phyloP scores from a whole-genome alignment of 805 yeast species.

The Sungouiozyma ichnusensis region DNA sequence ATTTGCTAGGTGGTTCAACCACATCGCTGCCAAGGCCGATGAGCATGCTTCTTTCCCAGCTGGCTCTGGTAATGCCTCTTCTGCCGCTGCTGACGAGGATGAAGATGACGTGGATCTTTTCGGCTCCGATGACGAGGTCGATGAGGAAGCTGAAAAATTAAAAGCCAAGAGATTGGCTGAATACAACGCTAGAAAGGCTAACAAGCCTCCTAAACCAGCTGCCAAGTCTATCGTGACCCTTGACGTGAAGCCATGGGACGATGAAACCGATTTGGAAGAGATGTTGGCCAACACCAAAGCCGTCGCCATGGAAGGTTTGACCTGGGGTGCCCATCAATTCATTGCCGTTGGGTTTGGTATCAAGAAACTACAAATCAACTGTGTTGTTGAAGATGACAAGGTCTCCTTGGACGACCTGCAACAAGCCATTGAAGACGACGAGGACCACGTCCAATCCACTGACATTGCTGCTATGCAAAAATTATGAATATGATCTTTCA shows the following conservation, averaged over 20 bases:
- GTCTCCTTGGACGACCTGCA: conserved; percentile 89
- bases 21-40: conserved; percentile 85
- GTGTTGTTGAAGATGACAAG: conserved; percentile 94
- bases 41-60: conserved; percentile 79
- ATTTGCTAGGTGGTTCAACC: conserved; percentile 97
- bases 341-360: conserved; percentile 99
- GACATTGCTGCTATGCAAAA: conserved; percentile 98
- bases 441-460: conserved; percentile 98
- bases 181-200: conserved; percentile 95
- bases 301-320: conserved; percentile 83
- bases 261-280: conserved; percentile 91
- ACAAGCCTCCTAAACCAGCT: conserved; percentile 95
- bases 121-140: conserved; percentile 90
- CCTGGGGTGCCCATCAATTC: conserved; percentile 97
- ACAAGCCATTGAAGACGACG: conserved; percentile 68
- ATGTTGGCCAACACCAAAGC: conserved; percentile 78
- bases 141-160: conserved; percentile 93
- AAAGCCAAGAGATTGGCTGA: conserved; percentile 97
- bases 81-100: conserved; percentile 49
- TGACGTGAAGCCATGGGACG: conserved; percentile 99
- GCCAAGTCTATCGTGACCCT: conserved; percentile 95
- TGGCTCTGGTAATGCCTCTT: conserved; percentile 45
- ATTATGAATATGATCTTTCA: conserved; percentile 47
- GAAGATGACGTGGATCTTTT: conserved; percentile 93
- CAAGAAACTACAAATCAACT: conserved; percentile 97